A percentile compares a stretch with the other conserved stretches of the same genome.
Conservation (phyloP, 2,329 filamentous ascomycete genomes). For the Thielaviopsis ethacetica region DNA sequence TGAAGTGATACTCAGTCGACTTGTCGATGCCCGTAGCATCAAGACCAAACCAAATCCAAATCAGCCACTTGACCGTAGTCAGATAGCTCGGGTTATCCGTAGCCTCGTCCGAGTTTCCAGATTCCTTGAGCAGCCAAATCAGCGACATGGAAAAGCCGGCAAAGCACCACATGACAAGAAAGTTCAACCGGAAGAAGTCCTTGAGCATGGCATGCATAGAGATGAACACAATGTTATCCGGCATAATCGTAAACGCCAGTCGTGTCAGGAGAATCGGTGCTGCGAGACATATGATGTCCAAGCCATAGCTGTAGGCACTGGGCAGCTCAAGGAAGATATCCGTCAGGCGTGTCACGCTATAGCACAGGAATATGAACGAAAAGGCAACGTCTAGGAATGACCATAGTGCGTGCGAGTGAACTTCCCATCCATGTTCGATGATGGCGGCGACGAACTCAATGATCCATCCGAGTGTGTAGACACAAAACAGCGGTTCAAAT, state of each 20-base stretch:
- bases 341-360: conserved; percentile 42
- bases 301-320: conserved; percentile 31
- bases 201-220: conserved; percentile 59
- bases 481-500: conserved; percentile 41
- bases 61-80: conserved; percentile 59
- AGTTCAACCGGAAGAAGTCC: conserved; percentile 51
- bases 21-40: conserved; percentile 42
- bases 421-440: conserved; percentile 48
- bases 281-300: conserved; percentile 49
- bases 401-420: conserved; percentile 61
- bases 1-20: conserved; percentile 42
- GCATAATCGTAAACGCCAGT: conserved; percentile 56
- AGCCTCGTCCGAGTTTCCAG: conserved; percentile 13
- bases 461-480: conserved; percentile 52
- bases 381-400: conserved; percentile 60
- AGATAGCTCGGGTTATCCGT: conserved; percentile 22
- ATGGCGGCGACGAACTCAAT: conserved; percentile 49
- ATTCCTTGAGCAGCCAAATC: conserved; percentile 38
- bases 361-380: conserved; percentile 42
- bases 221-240: conserved; percentile 61
- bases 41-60: conserved; percentile 67
- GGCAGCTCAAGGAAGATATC: conserved; percentile 32
- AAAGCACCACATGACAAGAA: conserved; percentile 53
- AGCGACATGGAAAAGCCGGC: conserved; percentile 54
- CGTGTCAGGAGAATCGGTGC: conserved; percentile 55